Percentiles rank a stretch among this genome's conserved stretches.
These are phyloP conservation scores for Phytophthora nicotianae DNA, from an alignment of 352 stramenopile species.

Conservation along the genomic window DNA sequence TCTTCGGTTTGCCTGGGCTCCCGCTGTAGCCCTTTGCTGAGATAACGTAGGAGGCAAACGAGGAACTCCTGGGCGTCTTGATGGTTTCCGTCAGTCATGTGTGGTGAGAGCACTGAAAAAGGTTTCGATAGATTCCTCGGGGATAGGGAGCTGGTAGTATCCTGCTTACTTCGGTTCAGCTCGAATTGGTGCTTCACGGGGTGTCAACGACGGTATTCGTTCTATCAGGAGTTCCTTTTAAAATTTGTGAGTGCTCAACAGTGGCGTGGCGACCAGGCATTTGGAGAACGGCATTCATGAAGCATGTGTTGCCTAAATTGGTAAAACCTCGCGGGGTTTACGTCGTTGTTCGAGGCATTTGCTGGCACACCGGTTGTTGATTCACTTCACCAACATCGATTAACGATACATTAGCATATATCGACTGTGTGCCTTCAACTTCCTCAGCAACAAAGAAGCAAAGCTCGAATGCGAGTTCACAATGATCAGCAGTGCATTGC, in stretches of 20 bases:
- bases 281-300: slow-evolving; percentile 86
- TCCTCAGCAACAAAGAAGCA: slow-evolving; percentile 17
- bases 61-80: slow-evolving; percentile 97
- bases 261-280: slow-evolving; percentile 92
- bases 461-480: slow-evolving; percentile 18
- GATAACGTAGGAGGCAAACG: slow-evolving; percentile 88
- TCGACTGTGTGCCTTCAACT: neutral
- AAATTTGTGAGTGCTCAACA: slow-evolving; percentile 93
- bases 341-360: neutral
- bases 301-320: slow-evolving; percentile 84
- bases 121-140: slow-evolving; percentile 78
- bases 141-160: slow-evolving; percentile 4
- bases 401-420: neutral
- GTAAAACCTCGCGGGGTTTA: slow-evolving; percentile 35
- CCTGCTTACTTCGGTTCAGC: slow-evolving; percentile 27
- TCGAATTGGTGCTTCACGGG: slow-evolving; percentile 16
- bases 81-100: slow-evolving; percentile 93
- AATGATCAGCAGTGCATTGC: neutral
- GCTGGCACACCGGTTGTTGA: neutral
- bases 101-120: slow-evolving; percentile 75
- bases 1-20: slow-evolving; percentile 57
- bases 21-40: slow-evolving; percentile 94
- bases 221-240: slow-evolving; percentile 50
- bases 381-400: neutral
- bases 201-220: slow-evolving; percentile 14